Conservation (phyloP, 768 basidiomycete genomes). For the Sarcodon aspratus region DNA sequence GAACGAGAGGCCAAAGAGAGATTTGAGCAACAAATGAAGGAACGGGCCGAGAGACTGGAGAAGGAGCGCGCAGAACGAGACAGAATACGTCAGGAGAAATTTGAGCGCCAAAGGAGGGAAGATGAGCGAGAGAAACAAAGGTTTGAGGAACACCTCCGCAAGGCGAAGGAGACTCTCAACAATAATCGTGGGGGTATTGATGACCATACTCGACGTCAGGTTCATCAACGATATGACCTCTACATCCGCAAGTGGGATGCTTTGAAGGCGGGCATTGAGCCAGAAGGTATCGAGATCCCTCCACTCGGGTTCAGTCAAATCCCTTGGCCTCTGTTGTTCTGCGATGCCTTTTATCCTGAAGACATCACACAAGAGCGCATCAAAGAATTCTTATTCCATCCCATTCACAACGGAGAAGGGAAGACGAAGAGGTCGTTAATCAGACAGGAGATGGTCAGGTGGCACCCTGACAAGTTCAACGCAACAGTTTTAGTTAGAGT, state of each 20-base stretch:
- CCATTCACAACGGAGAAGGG: constrained; percentile 14
- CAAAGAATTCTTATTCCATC: constrained; percentile 26
- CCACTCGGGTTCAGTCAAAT: constrained; percentile 19
- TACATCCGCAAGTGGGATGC: constrained; percentile 8
- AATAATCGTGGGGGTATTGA: not conserved
- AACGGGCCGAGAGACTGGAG: not conserved
- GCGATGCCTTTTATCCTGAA: constrained; percentile 8
- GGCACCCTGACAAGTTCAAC: constrained; percentile 47
- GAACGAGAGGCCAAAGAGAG: constrained; percentile 1
- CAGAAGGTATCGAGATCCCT: not conserved
- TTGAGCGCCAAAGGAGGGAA: not conserved
- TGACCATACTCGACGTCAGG: not conserved
- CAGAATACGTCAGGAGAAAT: not conserved
- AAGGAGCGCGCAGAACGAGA: not conserved
- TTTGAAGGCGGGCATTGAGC: constrained; percentile 1
- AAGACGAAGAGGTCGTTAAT: constrained; percentile 23
- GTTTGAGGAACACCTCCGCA: not conserved
- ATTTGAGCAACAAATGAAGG: constrained; percentile 1
- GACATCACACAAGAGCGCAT: constrained; percentile 25
- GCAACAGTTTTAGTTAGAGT: constrained; percentile 24
- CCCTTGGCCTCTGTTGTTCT: constrained; percentile 31
- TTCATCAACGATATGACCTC: not conserved
- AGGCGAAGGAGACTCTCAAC: not conserved
- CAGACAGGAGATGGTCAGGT: constrained; percentile 35
- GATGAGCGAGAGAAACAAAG: not conserved